Conservation (phyloP, 257 asterid genomes). For the Sherardia arvensis region DNA sequence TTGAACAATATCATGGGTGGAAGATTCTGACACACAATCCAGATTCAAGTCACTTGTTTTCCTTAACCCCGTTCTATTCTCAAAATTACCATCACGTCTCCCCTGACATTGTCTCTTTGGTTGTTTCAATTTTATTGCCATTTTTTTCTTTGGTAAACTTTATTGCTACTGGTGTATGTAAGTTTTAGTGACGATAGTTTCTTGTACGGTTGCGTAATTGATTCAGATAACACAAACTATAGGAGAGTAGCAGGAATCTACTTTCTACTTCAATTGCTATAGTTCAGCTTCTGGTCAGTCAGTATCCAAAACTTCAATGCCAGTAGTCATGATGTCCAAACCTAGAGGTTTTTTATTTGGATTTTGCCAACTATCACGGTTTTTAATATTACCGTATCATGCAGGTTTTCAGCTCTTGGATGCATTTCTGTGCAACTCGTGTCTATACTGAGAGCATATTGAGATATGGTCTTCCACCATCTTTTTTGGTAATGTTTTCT, state of each 20-base stretch:
- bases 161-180: neutral
- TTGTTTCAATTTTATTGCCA: neutral
- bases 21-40: neutral
- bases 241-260: neutral
- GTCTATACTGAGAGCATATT: constrained; percentile 81
- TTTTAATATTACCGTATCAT: no score
- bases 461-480: constrained; percentile 79
- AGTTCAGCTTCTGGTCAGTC: neutral
- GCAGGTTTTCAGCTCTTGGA: constrained; percentile 96
- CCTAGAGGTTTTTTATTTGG: constrained; percentile 2
- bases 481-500: constrained; percentile 39
- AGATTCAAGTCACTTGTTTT: neutral
- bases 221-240: neutral
- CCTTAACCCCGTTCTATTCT: neutral
- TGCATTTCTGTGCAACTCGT: constrained; percentile 92
- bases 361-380: no score
- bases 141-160: neutral
- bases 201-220: neutral
- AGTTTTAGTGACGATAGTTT: neutral
- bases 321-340: no score
- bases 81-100: neutral
- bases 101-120: neutral
- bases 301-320: neutral
- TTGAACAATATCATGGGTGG: neutral
- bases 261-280: neutral